Conservation (phyloP, 495 filamentous ascomycete genomes). For the Podospora comata region DNA sequence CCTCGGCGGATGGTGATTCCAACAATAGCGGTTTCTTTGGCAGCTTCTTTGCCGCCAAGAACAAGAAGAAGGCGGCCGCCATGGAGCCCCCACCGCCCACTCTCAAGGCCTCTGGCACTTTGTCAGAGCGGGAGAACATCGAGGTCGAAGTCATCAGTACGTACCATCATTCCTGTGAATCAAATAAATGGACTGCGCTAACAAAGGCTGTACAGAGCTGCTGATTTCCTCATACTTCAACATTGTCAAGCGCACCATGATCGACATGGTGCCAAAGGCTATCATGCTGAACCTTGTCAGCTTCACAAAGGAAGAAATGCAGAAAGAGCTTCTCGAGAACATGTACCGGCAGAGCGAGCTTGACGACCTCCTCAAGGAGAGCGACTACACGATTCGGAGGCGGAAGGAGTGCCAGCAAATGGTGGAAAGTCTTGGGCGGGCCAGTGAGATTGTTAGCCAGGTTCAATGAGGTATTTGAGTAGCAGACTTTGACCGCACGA, state of each 20-base stretch:
- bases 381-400: slow-evolving; percentile 90
- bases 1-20: slow-evolving; percentile 47
- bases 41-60: slow-evolving; percentile 95
- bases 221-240: slow-evolving; percentile 96
- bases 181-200: not conserved
- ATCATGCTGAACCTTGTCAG: slow-evolving; percentile 98
- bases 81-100: slow-evolving; percentile 94
- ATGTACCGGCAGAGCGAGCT: slow-evolving; percentile 90
- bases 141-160: slow-evolving; percentile 98
- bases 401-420: slow-evolving; percentile 99
- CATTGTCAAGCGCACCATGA: slow-evolving; percentile 97
- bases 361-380: slow-evolving; percentile 94
- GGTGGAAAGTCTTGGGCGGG: slow-evolving; percentile 86
- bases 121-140: slow-evolving; percentile 87
- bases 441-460: slow-evolving; percentile 94
- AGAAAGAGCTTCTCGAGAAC: slow-evolving; percentile 93
- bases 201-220: slow-evolving; percentile 58
- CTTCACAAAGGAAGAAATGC: slow-evolving; percentile 97
- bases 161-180: slow-evolving; percentile 33
- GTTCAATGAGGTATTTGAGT: slow-evolving; percentile 63
- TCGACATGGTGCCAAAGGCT: slow-evolving; percentile 99
- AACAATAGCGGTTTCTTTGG: slow-evolving; percentile 82
- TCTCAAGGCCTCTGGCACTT: slow-evolving; percentile 86
- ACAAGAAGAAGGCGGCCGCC: slow-evolving; percentile 99
- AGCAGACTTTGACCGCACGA: not conserved